Evolutionary conservation across 2,329 filamentous ascomycete genomes (phyloP), one percentile per base, ranked within the genome.

Genomic region (Aspergillus ibericus): DNA sequence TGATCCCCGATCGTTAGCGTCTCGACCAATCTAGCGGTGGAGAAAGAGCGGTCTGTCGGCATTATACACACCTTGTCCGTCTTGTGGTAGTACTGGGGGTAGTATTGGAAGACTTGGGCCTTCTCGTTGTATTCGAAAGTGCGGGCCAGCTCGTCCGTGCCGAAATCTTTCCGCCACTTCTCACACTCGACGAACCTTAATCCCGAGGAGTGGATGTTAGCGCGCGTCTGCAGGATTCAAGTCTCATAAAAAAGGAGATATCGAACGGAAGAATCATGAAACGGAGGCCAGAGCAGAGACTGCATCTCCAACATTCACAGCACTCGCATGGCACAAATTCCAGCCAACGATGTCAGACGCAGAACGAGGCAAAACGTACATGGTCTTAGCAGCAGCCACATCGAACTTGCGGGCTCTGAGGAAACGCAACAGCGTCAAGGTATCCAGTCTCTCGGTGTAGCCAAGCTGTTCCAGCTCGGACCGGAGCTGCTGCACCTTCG

Each of bases 31-130:
- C 20, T 15, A n/a, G 54, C 29, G 12, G 6, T 22, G 35, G 4
- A 54, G 16, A 13, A 53, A 47, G 40, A 48, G 38, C 22, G 20
- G 51, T 38, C 29, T 44, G 22, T 29, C 15, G n/a, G 36, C 18
- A 38, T 18, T 47, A n/a, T n/a, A 63, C 72, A 18, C 73, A 85
- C 83, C 76, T 79, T 81, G 64, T 81, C 79, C 1, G 77, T 81
- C 65, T 97, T 97, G 85, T 99, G 95, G 82, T 99, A 99, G 83
- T 95, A 99, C 80, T 99, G 95, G 49, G 92, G 92, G 80, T 99
- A 99, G 83, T 90, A 96, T 78, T 93, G 82, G 78, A 91, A 91
- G 59, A 99, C 85, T 73, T 93, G 76, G 56, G 85, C 75, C 78
- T 93, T 95, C 84, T 97, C 93, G 63, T 83, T 83, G 81, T 96